phyloP scores from a whole-genome alignment of 2,329 filamentous ascomycete genomes.

The Zymoseptoria brevis region DNA sequence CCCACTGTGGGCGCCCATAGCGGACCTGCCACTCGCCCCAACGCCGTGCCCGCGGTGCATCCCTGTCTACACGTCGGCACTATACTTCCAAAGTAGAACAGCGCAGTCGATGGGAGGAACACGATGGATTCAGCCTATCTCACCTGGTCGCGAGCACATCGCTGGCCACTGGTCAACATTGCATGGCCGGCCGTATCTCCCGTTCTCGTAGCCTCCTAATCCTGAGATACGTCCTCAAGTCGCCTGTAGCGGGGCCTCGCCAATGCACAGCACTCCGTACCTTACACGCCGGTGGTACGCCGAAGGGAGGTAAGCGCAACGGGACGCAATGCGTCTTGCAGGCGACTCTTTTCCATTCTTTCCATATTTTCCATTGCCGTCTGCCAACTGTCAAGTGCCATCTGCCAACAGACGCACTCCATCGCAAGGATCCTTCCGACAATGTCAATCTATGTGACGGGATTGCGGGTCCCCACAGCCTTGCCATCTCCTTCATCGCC shows the following conservation, averaged over 20 bases:
- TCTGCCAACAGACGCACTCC: background rate
- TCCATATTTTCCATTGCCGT: background rate
- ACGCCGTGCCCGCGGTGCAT: background rate
- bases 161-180: background rate
- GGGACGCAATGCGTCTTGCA: background rate
- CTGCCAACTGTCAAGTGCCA: background rate
- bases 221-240: background rate
- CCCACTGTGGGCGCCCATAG: background rate
- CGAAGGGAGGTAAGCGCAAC: background rate
- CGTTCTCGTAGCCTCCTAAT: background rate
- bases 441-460: background rate
- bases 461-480: background rate
- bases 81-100: background rate
- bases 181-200: background rate
- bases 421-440: background rate
- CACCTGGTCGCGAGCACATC: background rate
- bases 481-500: background rate
- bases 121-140: background rate
- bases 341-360: background rate
- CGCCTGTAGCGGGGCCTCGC: background rate
- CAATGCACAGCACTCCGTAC: background rate
- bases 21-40: background rate
- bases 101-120: background rate
- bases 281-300: background rate
- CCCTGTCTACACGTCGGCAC: background rate